Percentiles rank a stretch among this genome's conserved stretches.
Conservation (phyloP, 306 rosid species). For the Carpinus fangiana region DNA sequence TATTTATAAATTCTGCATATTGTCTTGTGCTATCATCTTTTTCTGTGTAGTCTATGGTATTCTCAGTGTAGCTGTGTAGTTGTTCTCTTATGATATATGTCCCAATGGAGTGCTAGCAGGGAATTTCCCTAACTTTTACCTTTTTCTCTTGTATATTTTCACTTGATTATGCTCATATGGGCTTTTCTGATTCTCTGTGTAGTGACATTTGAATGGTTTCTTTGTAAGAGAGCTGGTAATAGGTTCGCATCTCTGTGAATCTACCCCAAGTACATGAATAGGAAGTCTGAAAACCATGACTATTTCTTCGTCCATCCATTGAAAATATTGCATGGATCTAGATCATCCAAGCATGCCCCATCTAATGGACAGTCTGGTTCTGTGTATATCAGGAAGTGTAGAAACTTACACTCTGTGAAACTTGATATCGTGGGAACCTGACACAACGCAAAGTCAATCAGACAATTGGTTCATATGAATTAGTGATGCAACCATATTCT, state of each 20-base stretch:
- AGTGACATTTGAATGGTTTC: background rate
- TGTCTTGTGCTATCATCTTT: slow-evolving; percentile 16
- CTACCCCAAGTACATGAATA: background rate
- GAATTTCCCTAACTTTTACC: background rate
- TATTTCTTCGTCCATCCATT: background rate
- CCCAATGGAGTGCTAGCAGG: background rate
- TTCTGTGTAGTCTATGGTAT: slow-evolving; percentile 21
- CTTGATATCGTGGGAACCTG: background rate
- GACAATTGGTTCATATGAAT: background rate
- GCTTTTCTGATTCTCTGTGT: background rate
- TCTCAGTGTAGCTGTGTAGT: slow-evolving; percentile 2
- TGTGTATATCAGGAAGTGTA: background rate
- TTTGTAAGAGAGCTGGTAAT: background rate
- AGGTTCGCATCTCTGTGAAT: background rate
- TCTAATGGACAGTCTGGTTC: background rate
- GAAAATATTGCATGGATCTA: background rate
- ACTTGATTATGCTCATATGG: background rate
- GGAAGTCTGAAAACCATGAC: background rate
- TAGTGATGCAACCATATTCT: background rate
- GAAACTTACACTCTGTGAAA: background rate
- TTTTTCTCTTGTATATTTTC: background rate
- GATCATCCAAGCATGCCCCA: background rate
- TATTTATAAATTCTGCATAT: background rate
- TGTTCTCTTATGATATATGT: background rate
- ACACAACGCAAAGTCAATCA: background rate